Conservation (phyloP, 2,329 filamentous ascomycete genomes). For the Epichloe typhina region DNA sequence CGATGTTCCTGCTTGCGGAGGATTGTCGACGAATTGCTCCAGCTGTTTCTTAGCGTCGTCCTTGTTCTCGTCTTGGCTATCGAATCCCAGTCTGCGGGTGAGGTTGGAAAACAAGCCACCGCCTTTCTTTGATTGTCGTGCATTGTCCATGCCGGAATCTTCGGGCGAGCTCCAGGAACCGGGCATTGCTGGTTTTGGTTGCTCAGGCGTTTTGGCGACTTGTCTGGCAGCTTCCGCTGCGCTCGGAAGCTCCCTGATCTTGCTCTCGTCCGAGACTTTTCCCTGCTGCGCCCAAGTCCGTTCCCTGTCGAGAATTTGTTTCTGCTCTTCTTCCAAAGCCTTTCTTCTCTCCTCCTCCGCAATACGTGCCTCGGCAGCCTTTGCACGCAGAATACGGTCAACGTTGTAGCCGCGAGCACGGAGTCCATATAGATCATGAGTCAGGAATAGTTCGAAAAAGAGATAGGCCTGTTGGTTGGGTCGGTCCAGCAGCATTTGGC, state of each 20-base stretch:
- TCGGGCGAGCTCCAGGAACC: slow-evolving; percentile 62
- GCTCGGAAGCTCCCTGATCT: slow-evolving; percentile 5
- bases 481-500: slow-evolving; percentile 63
- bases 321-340: slow-evolving; percentile 59
- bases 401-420: slow-evolving; percentile 91
- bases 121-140: slow-evolving; percentile 26
- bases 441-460: slow-evolving; percentile 82
- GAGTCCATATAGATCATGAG: slow-evolving; percentile 68
- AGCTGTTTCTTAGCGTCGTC: slow-evolving; percentile 28
- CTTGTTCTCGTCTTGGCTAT: slow-evolving; percentile 29
- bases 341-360: slow-evolving; percentile 71
- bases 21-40: slow-evolving; percentile 28
- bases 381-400: slow-evolving; percentile 78
- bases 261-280: slow-evolving; percentile 12
- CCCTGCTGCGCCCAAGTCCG: slow-evolving; percentile 28
- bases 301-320: slow-evolving; percentile 46
- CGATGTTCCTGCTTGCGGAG: slow-evolving; percentile 9
- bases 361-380: slow-evolving; percentile 75
- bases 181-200: slow-evolving; percentile 45
- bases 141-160: slow-evolving; percentile 20
- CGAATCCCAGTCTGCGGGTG: slow-evolving; percentile 54
- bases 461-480: slow-evolving; percentile 83
- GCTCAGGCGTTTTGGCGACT: slow-evolving; percentile 27
- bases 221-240: slow-evolving; percentile 25
- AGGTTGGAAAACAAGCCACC: slow-evolving; percentile 56